Base-by-base conservation (phyloP, 169 alveolate species). In the Plasmodium fragile region DNA sequence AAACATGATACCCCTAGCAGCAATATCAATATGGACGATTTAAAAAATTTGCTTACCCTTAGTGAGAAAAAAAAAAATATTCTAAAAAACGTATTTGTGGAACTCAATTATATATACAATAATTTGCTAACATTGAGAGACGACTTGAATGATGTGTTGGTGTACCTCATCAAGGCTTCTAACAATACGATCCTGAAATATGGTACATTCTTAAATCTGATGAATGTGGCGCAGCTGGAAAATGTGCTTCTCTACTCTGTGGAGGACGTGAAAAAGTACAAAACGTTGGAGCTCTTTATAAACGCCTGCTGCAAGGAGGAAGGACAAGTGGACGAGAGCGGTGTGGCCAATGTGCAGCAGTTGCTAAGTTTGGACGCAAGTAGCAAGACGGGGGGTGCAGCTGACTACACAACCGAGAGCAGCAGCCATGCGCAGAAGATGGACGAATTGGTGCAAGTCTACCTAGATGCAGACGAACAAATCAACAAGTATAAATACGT, bases 151-250 rank as follows among this genome's bases (percentile, higher is more conserved):
- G 83, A 70, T 7, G 18, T 55, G 36, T 55, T 81, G 10, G 72
- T 81, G 41, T 52, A 70, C 70, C 77, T 91, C 72, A 79, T 91
- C 41, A 79, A 53, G 83, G 36, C 55, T 32, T 91, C 92, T 1
- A 91, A 91, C 59, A 91, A 91, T n/a, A 91, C 94, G 16, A 53
- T 91, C 25, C 77, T 91, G 75, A 91, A 72, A 39, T 91, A 91
- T 71, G 91, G 89, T 1, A 49, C 84, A 18, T 91, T 91, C 73
- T 70, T 91, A 80, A 91, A 80, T 71, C 71, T 91, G 52, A 91
- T 91, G 94, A 91, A 77, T 59, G 41, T 91, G 0, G 94, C 94
- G 25, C 94, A 91, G 55, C n/a, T 91, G 28, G 94, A 91, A 49
- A 91, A 91, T 81, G 83, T 81, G n/a, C 22, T 91, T n/a, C 55